Evolutionary conservation across 2,329 filamentous ascomycete species (phyloP).

Genomic region (Cordyceps tenuipes): DNA sequence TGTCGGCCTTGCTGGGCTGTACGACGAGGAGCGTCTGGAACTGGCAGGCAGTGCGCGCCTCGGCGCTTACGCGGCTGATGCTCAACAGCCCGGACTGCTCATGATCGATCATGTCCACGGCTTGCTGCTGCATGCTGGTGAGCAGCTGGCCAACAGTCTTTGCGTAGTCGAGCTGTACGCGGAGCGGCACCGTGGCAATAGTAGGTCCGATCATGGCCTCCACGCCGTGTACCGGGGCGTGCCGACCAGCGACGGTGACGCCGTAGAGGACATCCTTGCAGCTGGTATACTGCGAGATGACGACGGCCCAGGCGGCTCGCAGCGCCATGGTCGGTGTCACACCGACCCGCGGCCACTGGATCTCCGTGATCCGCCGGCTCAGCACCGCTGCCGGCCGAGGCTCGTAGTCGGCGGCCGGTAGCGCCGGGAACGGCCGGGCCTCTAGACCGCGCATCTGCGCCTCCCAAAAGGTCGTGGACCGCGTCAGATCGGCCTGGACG

Average conservation of each 20-base stretch:
- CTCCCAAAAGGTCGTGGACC: slow-evolving; percentile 29
- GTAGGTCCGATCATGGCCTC: slow-evolving; percentile 46
- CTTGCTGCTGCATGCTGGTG: slow-evolving; percentile 16
- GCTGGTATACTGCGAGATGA: slow-evolving; percentile 38
- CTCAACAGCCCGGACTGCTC: slow-evolving; percentile 25
- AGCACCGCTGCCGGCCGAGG: slow-evolving; percentile 30
- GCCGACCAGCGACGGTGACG: slow-evolving; percentile 46
- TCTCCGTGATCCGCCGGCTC: slow-evolving; percentile 24
- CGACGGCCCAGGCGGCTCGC: slow-evolving; percentile 44
- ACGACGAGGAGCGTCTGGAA: slow-evolving; percentile 25
- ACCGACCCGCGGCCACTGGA: not conserved
- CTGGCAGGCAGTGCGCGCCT: slow-evolving; percentile 14
- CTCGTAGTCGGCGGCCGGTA: slow-evolving; percentile 38
- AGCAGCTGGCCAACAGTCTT: slow-evolving; percentile 38
- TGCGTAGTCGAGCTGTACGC: slow-evolving; percentile 32
- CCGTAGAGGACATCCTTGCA: slow-evolving; percentile 43
- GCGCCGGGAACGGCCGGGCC: slow-evolving; percentile 30
- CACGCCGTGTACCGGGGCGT: slow-evolving; percentile 31
- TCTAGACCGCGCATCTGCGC: slow-evolving; percentile 29
- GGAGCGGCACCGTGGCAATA: slow-evolving; percentile 45
- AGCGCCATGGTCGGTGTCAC: slow-evolving; percentile 40
- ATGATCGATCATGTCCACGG: slow-evolving; percentile 19
- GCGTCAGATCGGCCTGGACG: slow-evolving; percentile 20
- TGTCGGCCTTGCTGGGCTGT: slow-evolving; percentile 12
- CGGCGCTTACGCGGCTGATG: slow-evolving; percentile 17